Conservation (phyloP, 805 yeast species). For the Kregervanrija fluxuum region DNA sequence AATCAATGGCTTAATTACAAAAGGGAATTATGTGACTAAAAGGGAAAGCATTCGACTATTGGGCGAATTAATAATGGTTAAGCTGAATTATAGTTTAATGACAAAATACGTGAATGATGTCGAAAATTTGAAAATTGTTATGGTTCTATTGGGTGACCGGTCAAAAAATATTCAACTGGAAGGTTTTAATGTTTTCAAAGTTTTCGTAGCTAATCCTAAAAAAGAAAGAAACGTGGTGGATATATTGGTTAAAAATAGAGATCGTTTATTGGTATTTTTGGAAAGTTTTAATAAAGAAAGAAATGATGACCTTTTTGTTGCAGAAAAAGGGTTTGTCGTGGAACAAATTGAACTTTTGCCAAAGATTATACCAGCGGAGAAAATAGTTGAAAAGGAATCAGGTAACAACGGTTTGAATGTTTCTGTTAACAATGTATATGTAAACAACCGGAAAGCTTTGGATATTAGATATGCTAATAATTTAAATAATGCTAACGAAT, state of each 20-base stretch:
- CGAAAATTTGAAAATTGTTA: constrained; percentile 75
- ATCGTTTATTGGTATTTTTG: constrained; percentile 64
- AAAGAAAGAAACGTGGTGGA: constrained; percentile 75
- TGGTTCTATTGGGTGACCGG: constrained; percentile 82
- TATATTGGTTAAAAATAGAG: constrained; percentile 76
- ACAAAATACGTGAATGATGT: constrained; percentile 71
- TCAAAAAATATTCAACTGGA: constrained; percentile 85
- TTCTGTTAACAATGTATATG: neutral
- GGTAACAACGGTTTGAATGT: neutral
- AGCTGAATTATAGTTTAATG: constrained; percentile 68
- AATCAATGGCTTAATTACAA: constrained; percentile 65
- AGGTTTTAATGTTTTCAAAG: constrained; percentile 89
- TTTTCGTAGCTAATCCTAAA: constrained; percentile 93
- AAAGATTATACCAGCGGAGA: constrained; percentile 32
- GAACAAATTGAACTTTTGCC: constrained; percentile 69
- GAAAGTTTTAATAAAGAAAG: constrained; percentile 54
- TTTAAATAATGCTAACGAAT: too few relatives aligned
- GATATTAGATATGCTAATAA: neutral
- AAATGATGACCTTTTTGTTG: constrained; percentile 52
- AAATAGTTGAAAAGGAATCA: constrained; percentile 3
- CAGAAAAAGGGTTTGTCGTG: constrained; percentile 76
- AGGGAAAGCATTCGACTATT: constrained; percentile 81
- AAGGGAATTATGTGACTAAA: constrained; percentile 83
- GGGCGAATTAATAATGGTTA: constrained; percentile 61
- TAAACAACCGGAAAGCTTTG: neutral